Evolutionary conservation across 2,329 filamentous ascomycete genomes (phyloP), one percentile per base, ranked within the genome.

Genomic region (Scleromitrula shiraiana): DNA sequence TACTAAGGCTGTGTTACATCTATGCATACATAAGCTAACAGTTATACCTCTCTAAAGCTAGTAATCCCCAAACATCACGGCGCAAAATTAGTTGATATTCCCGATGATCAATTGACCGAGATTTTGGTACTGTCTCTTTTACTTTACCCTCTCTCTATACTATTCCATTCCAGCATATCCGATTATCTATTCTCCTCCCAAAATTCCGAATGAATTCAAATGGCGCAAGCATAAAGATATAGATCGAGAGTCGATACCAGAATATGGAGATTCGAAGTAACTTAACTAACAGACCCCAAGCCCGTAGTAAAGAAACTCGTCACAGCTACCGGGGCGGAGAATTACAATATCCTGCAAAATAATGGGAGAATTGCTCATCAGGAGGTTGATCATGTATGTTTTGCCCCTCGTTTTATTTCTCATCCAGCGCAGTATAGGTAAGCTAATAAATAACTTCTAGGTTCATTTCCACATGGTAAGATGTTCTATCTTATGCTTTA

Each of bases 281-380:
- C n/a, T n/a, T n/a, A n/a, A n/a, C n/a, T n/a, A n/a, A n/a, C n/a
- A n/a, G n/a, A n/a, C n/a, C n/a, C n/a, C n/a, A n/a, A 84, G 75
- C 84, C 87, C 36, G 80, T 94, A 14, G 83, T 88, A 40, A 96
- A 95, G 77, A 91, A 86, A 68, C 79, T 98, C 40, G 89, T 85
- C 41, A 68, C 73, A 17, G 91, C 89, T 23, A 81, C 79, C 4
- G 87, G 87, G 30, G 82, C 85, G 4, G 71, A 74, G 43, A 78
- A 97, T 67, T 98, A 88, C 75, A 98, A 98, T 64, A 78, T 98
- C 41, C 72, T 98, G 51, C 93, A 98, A 72, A 98, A 98, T 71
- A 98, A 98, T 63, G 93, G 93, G 44, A 74, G 78, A 19, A 78
- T 91, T 61, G 93, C 93, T 15, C 93, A 98, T 68, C 93, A 97